phyloP scores from a whole-genome alignment of 495 filamentous ascomycete species.

The Hypoxylon cercidicola region DNA sequence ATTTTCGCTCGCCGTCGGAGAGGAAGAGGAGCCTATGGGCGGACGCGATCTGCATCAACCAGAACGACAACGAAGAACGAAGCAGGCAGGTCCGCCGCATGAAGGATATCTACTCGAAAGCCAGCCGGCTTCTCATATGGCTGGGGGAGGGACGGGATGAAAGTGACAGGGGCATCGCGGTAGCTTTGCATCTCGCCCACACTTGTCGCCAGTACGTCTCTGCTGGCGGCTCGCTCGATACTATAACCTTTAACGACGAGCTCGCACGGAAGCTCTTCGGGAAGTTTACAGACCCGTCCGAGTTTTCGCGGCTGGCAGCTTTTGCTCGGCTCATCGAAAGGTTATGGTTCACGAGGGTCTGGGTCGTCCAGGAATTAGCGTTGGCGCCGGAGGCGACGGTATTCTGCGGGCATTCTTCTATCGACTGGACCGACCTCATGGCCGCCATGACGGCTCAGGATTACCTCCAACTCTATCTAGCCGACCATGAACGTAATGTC shows the following conservation, averaged over 20 bases:
- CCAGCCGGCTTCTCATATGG: constrained; percentile 30
- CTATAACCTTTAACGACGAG: constrained; percentile 24
- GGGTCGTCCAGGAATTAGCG: constrained; percentile 41
- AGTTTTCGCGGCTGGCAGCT: constrained; percentile 31
- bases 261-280: constrained; percentile 19
- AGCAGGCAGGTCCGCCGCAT: constrained; percentile 35
- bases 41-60: constrained; percentile 38
- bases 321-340: constrained; percentile 30
- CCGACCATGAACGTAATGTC: constrained; percentile 35
- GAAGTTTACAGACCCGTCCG: constrained; percentile 23
- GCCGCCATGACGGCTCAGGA: constrained; percentile 36
- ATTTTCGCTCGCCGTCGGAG: constrained; percentile 26
- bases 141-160: constrained; percentile 36
- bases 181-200: constrained; percentile 26
- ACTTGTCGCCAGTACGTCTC: constrained; percentile 21
- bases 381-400: constrained; percentile 28
- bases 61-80: constrained; percentile 31
- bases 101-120: constrained; percentile 38
- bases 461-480: constrained; percentile 29
- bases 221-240: constrained; percentile 14
- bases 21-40: constrained; percentile 32
- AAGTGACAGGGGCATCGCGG: constrained; percentile 22
- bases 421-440: constrained; percentile 33
- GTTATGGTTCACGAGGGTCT: constrained; percentile 39
- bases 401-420: constrained; percentile 28